Conservation (phyloP, 192 early-diverging fungal genomes). For the Umbelopsis vinacea region DNA sequence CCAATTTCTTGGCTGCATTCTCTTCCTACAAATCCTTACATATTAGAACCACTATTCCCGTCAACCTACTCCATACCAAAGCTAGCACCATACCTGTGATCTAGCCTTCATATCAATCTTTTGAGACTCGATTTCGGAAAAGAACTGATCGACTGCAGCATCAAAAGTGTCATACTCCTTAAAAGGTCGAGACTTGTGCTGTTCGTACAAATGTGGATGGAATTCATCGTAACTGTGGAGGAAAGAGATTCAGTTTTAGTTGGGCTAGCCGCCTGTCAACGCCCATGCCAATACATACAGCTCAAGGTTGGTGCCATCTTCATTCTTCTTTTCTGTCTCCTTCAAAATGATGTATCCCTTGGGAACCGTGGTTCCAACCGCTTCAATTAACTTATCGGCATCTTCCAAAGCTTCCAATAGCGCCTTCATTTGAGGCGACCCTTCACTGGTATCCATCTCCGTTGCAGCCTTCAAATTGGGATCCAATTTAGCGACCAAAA, state of each 20-base stretch:
- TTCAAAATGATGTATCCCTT: slow-evolving; percentile 68
- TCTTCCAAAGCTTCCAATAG: slow-evolving; percentile 70
- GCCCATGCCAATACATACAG: slow-evolving; percentile 24
- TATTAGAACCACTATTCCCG: slow-evolving; percentile 25
- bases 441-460: slow-evolving; percentile 60
- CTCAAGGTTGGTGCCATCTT: slow-evolving; percentile 36
- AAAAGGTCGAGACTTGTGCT: slow-evolving; percentile 51
- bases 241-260: neutral
- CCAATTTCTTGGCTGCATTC: slow-evolving; percentile 81
- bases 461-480: slow-evolving; percentile 63
- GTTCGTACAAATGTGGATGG: slow-evolving; percentile 72
- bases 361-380: slow-evolving; percentile 50
- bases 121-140: slow-evolving; percentile 89
- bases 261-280: neutral
- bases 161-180: slow-evolving; percentile 81
- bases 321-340: slow-evolving; percentile 46
- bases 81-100: too few relatives aligned
- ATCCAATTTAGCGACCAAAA: slow-evolving; percentile 67
- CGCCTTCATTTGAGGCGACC: slow-evolving; percentile 61
- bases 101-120: slow-evolving; percentile 67
- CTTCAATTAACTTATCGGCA: slow-evolving; percentile 71
- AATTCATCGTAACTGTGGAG: slow-evolving; percentile 67
- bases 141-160: slow-evolving; percentile 89
- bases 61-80: too few relatives aligned
- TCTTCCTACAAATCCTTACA: slow-evolving; percentile 64